Conservation (phyloP, 1,284 basidiomycete genomes). For the Ustilago loliicola region DNA sequence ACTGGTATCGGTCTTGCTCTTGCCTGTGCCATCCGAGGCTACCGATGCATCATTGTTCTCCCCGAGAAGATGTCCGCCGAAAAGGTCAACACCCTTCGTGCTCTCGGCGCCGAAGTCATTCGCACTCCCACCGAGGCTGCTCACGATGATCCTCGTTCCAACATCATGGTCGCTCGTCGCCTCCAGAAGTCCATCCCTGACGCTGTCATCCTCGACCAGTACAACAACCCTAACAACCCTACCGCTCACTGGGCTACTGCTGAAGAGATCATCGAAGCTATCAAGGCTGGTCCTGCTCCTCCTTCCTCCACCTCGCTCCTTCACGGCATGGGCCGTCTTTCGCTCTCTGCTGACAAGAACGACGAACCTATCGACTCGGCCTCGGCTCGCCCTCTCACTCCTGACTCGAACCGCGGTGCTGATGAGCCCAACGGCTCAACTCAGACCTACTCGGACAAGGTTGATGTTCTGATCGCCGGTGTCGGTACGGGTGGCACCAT, state of each 20-base stretch:
- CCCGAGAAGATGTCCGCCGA: constrained; percentile 97
- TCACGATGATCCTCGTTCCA: constrained; percentile 85
- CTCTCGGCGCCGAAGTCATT: constrained; percentile 91
- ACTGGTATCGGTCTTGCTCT: constrained; percentile 80
- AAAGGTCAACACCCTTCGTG: constrained; percentile 91
- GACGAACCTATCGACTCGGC: constrained; percentile 24
- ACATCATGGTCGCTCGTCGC: constrained; percentile 87
- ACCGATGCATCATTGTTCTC: constrained; percentile 82
- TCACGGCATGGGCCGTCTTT: constrained; percentile 71
- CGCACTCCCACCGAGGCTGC: constrained; percentile 92
- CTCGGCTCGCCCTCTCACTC: constrained; percentile 46
- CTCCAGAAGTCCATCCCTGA: constrained; percentile 84
- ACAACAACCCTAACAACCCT: constrained; percentile 76
- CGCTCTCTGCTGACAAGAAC: constrained; percentile 20
- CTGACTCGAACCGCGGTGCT: constrained; percentile 50
- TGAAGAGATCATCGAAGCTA: constrained; percentile 78
- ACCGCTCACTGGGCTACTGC: constrained; percentile 61
- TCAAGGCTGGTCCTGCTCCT: constrained; percentile 72
- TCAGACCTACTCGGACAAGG: constrained; percentile 67
- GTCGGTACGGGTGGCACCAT: constrained; percentile 96
- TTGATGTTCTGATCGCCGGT: constrained; percentile 87
- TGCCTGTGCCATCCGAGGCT: constrained; percentile 90
- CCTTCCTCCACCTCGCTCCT: constrained; percentile 54
- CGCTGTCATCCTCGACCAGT: constrained; percentile 93
- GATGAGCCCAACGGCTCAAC: constrained; percentile 38